phyloP scores from a whole-genome alignment of 257 asterid species.

The Cynanchum wilfordii region DNA sequence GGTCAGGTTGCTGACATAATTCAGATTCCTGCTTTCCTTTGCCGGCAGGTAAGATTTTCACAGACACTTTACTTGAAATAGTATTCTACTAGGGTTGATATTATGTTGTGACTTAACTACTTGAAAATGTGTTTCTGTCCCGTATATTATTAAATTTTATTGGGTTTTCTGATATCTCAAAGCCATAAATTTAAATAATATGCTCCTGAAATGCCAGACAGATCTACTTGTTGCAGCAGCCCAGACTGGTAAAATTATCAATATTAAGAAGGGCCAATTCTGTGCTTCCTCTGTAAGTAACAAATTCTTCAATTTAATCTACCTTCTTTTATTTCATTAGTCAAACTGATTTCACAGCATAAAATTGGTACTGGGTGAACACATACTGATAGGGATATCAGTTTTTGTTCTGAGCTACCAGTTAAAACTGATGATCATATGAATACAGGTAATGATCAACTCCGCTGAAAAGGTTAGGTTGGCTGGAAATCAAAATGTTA shows the following conservation, averaged over 20 bases:
- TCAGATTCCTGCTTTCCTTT: constrained; percentile 97
- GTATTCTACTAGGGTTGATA: background rate
- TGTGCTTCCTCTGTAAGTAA: constrained; percentile 76
- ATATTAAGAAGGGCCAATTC: constrained; percentile 92
- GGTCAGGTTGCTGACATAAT: constrained; percentile 93
- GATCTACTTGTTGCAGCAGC: constrained; percentile 96
- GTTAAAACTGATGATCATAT: constrained; percentile 11
- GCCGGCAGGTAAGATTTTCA: constrained; percentile 67
- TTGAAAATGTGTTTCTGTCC: background rate
- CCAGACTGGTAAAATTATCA: constrained; percentile 77
- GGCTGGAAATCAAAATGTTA: constrained; percentile 94
- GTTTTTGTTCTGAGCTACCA: background rate
- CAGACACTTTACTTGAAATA: background rate
- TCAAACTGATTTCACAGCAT: background rate
- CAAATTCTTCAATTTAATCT: background rate
- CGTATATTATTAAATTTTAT: background rate
- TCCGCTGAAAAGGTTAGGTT: constrained; percentile 89
- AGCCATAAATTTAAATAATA: constrained; percentile 13
- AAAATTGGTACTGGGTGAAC: background rate
- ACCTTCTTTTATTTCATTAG: background rate
- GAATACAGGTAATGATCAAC: constrained; percentile 73
- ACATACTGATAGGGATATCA: background rate
- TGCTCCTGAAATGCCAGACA: constrained; percentile 48
- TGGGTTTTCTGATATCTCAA: background rate
- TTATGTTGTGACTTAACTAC: background rate